Percentiles rank a stretch among this genome's conserved stretches.
Conservation (phyloP, 106 monocot genomes). For the Hemerocallis citrina region DNA sequence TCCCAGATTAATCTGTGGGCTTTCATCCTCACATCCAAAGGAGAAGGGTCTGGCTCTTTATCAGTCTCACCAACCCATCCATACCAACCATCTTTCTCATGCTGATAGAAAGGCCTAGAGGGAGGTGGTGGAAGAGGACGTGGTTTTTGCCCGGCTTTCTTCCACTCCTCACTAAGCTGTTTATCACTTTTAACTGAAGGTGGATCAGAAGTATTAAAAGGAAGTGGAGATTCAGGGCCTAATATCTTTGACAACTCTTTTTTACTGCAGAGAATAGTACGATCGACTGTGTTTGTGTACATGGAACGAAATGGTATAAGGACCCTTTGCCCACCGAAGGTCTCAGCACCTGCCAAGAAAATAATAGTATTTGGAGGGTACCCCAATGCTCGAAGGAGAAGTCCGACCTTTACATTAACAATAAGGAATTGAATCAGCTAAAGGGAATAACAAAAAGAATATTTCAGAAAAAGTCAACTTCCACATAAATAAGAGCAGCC, state of each 20-base stretch:
- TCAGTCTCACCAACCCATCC: conserved; percentile 65
- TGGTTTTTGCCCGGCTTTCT: conserved; percentile 62
- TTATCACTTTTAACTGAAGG: conserved; percentile 47
- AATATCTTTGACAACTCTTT: conserved; percentile 41
- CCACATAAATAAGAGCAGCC: background rate
- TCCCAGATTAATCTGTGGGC: conserved; percentile 86
- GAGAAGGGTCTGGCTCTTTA: conserved; percentile 54
- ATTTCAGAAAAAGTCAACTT: background rate
- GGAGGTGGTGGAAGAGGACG: conserved; percentile 87
- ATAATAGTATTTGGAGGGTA: conserved; percentile 72
- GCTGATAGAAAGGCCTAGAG: conserved; percentile 55
- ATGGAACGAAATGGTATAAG: conserved; percentile 68
- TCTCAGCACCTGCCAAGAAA: conserved; percentile 80
- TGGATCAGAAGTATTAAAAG: conserved; percentile 19
- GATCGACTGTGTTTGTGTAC: conserved; percentile 66
- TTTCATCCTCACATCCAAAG: conserved; percentile 42
- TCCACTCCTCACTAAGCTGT: conserved; percentile 67
- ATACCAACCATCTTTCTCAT: conserved; percentile 94
- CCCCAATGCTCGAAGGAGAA: conserved; percentile 67
- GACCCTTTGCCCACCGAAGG: conserved; percentile 73
- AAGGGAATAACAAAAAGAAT: background rate
- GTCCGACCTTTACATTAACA: conserved; percentile 53
- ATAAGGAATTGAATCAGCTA: background rate
- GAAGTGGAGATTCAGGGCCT: conserved; percentile 60
- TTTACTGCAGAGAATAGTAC: conserved; percentile 58